A percentile compares a stretch with the other conserved stretches of the same genome.
Conservation (phyloP, 2,329 filamentous ascomycete species). For the Penicillium concentricum region DNA sequence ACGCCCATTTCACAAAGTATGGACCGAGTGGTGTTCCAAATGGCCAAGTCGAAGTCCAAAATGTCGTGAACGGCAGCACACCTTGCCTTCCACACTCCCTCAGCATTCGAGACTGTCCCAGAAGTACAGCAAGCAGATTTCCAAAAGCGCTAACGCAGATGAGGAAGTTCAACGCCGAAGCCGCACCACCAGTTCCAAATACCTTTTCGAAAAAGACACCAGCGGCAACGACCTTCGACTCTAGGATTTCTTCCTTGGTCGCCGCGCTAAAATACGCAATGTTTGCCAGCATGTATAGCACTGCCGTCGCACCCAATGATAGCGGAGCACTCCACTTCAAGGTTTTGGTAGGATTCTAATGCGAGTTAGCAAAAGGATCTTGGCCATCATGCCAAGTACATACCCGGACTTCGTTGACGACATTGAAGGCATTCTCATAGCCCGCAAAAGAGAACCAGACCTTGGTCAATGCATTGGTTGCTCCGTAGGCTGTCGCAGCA, state of each 20-base stretch:
- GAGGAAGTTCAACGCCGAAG: slow-evolving; percentile 57
- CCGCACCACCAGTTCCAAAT: slow-evolving; percentile 52
- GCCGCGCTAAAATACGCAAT: slow-evolving; percentile 62
- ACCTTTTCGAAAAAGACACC: slow-evolving; percentile 60
- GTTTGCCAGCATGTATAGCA: slow-evolving; percentile 60
- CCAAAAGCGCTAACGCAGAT: slow-evolving; percentile 60
- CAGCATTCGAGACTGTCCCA: slow-evolving; percentile 57
- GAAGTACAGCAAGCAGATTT: slow-evolving; percentile 56
- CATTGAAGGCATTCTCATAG: slow-evolving; percentile 61
- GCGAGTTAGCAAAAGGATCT: accelerated
- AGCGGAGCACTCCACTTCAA: slow-evolving; percentile 52
- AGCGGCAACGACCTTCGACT: slow-evolving; percentile 56
- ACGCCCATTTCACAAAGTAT: slow-evolving; percentile 56
- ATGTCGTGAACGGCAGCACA: slow-evolving; percentile 58
- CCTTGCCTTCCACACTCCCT: slow-evolving; percentile 63
- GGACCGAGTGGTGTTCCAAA: slow-evolving; percentile 64
- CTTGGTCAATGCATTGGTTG: slow-evolving; percentile 58
- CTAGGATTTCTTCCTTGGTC: slow-evolving; percentile 53
- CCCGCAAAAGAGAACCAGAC: slow-evolving; percentile 61
- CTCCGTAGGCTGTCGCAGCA: slow-evolving; percentile 45
- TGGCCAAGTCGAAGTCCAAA: slow-evolving; percentile 63
- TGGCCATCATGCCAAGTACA: not conserved
- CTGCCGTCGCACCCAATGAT: slow-evolving; percentile 53
- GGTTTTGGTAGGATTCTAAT: slow-evolving; percentile 56
- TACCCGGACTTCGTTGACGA: slow-evolving; percentile 60